Conservation (phyloP, 2,329 filamentous ascomycete genomes). For the Ceratocystis alfenasii region DNA sequence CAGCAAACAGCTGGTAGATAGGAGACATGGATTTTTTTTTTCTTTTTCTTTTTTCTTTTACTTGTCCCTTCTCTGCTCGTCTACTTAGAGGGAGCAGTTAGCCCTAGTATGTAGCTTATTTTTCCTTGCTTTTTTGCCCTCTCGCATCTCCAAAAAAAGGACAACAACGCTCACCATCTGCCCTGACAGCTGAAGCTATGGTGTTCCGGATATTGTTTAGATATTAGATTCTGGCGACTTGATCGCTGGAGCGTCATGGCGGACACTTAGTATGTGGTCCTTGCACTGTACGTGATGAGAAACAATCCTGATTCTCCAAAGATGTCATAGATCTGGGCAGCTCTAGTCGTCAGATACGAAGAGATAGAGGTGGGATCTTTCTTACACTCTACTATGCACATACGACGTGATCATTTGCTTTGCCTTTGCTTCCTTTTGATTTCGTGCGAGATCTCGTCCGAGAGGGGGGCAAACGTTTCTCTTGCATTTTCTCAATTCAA, state of each 20-base stretch:
- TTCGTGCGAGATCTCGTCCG: conserved; percentile 11
- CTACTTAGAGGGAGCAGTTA: not conserved
- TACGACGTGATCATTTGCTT: not conserved
- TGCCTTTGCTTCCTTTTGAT: not conserved
- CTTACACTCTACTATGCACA: not conserved
- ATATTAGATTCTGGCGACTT: not conserved
- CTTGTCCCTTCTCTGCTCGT: not conserved
- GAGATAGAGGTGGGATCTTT: not conserved
- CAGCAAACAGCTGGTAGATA: not conserved
- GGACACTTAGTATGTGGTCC: conserved; percentile 5
- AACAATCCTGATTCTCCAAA: not conserved
- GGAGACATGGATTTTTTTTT: no score
- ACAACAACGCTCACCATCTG: conserved; percentile 7
- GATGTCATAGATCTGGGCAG: not conserved
- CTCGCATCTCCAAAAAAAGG: conserved; percentile 2
- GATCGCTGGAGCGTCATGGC: not conserved
- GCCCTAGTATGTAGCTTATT: conserved; percentile 5
- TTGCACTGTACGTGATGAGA: not conserved
- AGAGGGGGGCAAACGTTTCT: not conserved
- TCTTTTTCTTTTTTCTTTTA: not conserved
- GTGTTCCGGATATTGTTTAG: not conserved
- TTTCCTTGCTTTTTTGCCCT: not conserved
- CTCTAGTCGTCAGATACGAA: not conserved
- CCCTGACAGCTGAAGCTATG: conserved; percentile 12
- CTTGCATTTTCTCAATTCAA: not conserved